Percentiles rank a stretch among this genome's conserved stretches.
Conservation (phyloP, 768 basidiomycete genomes). For the Auricularia auricula-judae region DNA sequence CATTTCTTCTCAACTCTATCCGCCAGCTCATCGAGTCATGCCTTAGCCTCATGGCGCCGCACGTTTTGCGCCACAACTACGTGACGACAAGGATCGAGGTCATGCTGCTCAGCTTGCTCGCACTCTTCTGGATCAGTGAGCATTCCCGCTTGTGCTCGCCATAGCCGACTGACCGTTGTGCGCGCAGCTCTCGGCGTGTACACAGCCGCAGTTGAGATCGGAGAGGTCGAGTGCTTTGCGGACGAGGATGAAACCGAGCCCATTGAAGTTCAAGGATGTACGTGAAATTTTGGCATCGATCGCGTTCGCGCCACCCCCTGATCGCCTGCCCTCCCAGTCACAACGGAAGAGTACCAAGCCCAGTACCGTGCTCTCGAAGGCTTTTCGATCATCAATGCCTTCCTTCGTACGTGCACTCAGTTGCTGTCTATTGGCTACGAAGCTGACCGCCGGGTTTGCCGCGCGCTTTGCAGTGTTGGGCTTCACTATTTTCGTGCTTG, state of each 20-base stretch:
- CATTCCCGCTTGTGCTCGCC: conserved; percentile 1
- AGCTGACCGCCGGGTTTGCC: conserved; percentile 21
- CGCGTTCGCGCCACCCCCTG: not conserved
- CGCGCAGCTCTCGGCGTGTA: conserved; percentile 62
- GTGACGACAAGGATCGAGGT: conserved; percentile 71
- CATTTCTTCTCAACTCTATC: not conserved
- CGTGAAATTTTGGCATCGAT: conserved; percentile 19
- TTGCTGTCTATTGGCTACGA: conserved; percentile 1
- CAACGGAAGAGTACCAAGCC: conserved; percentile 80
- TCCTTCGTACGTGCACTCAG: conserved; percentile 39
- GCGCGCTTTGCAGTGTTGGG: conserved; percentile 30
- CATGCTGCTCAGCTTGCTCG: conserved; percentile 55
- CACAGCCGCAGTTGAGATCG: conserved; percentile 57
- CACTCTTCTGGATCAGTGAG: conserved; percentile 72
- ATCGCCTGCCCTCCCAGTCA: conserved; percentile 34
- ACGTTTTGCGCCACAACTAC: conserved; percentile 35
- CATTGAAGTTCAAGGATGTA: conserved; percentile 56
- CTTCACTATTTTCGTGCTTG: conserved; percentile 35
- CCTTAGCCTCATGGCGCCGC: conserved; percentile 17
- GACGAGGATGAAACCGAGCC: conserved; percentile 35
- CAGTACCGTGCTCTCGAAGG: conserved; percentile 76
- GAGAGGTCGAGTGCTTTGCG: conserved; percentile 75
- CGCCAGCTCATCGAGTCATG: conserved; percentile 4
- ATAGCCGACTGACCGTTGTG: not conserved
- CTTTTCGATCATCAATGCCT: conserved; percentile 69